Percentiles rank a stretch among this genome's conserved stretches.
Evolutionary conservation across 495 filamentous ascomycete genomes (phyloP).

Genomic region (Daldinia loculata): DNA sequence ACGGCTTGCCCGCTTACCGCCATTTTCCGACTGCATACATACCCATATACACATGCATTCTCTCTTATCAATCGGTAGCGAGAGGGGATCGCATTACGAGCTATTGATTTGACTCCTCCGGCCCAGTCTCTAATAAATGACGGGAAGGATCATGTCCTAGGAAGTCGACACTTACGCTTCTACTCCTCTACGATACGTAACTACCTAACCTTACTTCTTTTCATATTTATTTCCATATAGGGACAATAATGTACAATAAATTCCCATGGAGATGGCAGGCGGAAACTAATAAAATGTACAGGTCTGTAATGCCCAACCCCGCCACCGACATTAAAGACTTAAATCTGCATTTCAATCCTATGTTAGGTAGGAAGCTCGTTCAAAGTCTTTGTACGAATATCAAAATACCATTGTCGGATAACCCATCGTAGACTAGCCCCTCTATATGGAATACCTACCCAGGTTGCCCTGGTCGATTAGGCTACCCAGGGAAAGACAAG

Average conservation of each 20-base stretch:
- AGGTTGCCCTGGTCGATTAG: conserved; percentile 11
- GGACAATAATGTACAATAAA: too few species aligned
- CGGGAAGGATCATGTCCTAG: not conserved
- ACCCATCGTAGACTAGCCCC: conserved; percentile 17
- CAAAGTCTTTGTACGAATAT: not conserved
- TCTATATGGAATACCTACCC: not conserved
- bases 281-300: too few species aligned
- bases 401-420: conserved; percentile 11
- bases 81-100: conserved; percentile 26
- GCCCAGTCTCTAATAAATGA: not conserved
- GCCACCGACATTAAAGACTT: not conserved
- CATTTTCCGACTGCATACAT: not conserved
- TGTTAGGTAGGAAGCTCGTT: too few species aligned
- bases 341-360: too few species aligned
- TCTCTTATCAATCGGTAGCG: conserved; percentile 30
- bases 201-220: not conserved
- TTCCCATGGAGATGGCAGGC: too few species aligned
- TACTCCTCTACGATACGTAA: not conserved
- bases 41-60: not conserved
- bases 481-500: not conserved
- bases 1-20: conserved; percentile 20
- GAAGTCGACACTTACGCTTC: not conserved
- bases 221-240: not conserved
- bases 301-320: too few species aligned
- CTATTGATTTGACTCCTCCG: not conserved